Evolutionary conservation across 1,284 basidiomycete genomes (phyloP).

Genomic region (Leccinum ponderosum): DNA sequence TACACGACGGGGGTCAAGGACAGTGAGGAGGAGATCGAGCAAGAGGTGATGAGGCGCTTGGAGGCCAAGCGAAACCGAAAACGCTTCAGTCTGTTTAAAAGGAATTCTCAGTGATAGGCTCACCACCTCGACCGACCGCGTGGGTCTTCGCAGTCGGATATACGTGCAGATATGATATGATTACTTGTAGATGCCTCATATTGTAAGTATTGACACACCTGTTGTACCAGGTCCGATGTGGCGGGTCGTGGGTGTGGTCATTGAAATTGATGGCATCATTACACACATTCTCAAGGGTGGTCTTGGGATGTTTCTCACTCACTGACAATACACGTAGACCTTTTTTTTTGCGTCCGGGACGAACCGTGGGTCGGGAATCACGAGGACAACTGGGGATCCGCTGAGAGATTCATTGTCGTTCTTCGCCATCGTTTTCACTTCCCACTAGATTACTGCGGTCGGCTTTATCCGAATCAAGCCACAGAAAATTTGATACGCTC

Average conservation of each 20-base stretch:
- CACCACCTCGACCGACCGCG: neutral
- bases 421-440: neutral
- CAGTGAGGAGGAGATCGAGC: conserved; percentile 77
- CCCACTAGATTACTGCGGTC: conserved; percentile 3
- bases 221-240: neutral
- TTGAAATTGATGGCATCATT: too few species aligned
- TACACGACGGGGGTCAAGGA: conserved; percentile 71
- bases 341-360: neutral
- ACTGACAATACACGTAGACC: neutral
- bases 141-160: neutral
- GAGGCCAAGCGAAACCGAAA: conserved; percentile 53
- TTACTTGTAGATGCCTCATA: neutral
- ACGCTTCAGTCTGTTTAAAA: conserved; percentile 34
- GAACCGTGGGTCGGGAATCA: neutral
- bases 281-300: neutral
- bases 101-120: conserved; percentile 6
- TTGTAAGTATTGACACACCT: neutral
- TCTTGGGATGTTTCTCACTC: neutral
- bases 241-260: neutral
- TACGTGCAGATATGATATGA: neutral
- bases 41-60: conserved; percentile 56
- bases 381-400: neutral
- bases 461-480: conserved; percentile 23
- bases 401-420: neutral
- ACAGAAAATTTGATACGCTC: conserved; percentile 12